phyloP scores from a whole-genome alignment of 208 protist species.

The Trypanosomatidae sp. region DNA sequence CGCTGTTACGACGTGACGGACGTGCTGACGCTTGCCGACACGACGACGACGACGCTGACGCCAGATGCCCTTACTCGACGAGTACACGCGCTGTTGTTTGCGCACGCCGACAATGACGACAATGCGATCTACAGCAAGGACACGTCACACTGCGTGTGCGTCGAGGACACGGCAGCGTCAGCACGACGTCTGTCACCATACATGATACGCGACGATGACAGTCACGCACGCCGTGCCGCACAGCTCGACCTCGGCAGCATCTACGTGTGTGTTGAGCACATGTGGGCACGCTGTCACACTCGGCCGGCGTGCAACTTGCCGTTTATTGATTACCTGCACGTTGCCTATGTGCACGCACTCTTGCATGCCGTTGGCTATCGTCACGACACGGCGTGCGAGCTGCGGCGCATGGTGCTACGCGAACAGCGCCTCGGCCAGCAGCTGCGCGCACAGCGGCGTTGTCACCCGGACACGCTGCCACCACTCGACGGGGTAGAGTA shows the following conservation, averaged over 20 bases:
- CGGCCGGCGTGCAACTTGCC: constrained; percentile 27
- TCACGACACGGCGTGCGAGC: constrained; percentile 34
- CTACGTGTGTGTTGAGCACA: constrained; percentile 60
- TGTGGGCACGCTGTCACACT: constrained; percentile 16
- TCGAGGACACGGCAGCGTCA: too few species aligned
- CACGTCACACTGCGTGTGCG: not conserved
- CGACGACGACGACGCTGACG: not conserved
- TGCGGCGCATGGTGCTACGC: constrained; percentile 37
- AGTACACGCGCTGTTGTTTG: not conserved
- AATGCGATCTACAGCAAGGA: not conserved
- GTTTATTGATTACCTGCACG: constrained; percentile 38
- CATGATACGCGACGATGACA: not conserved
- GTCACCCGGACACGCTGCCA: constrained; percentile 13
- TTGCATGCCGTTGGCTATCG: constrained; percentile 71
- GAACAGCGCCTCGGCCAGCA: constrained; percentile 38
- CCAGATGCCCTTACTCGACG: not conserved
- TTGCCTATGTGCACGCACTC: constrained; percentile 51
- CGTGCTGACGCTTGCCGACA: constrained; percentile 59
- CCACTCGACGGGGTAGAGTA: constrained; percentile 33
- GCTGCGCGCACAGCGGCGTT: constrained; percentile 17
- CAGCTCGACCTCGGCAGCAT: constrained; percentile 49
- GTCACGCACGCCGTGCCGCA: constrained; percentile 3
- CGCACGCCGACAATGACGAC: not conserved
- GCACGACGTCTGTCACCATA: too few species aligned
- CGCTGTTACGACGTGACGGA: constrained; percentile 44